Base-by-base conservation (phyloP, 345 rosid species). In the Gossypium turneri region DNA sequence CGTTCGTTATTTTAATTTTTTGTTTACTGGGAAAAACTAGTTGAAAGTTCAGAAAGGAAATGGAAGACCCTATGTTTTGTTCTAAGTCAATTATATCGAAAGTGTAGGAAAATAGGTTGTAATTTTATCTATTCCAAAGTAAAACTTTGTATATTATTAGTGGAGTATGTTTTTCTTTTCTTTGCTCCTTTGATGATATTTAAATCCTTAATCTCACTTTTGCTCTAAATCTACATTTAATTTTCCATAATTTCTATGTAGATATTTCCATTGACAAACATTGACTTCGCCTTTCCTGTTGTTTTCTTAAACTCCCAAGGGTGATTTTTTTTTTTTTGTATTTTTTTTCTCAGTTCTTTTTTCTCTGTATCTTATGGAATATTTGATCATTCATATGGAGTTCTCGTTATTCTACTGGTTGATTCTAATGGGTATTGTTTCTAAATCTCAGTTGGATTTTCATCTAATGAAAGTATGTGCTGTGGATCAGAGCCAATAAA, bases 401-500 rank as follows among this genome's bases (percentile, higher is more conserved):
- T 64, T 51, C 44, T 12, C 72, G 12, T 67, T 66, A 43, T 13
- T 70, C 60, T 38, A 65, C 67, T 24, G 73, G 70, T 76, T 61
- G 74, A 72, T 71, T 66, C 71, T 78, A 55, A 79, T 57, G 50
- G 67, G 58, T 70, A 16, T 41, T 70, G 16, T 63, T 64, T 73
- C 56, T 69, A 22, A 20, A 58, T 80, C 81, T 78, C 82, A 82
- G 81, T 75, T 78, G 74, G 34, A 20, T 56, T 79, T 70, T 74
- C 5, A 25, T 65, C 80, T 78, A 78, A 84, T 90, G 88, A 87
- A 86, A 85, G 79, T 64, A 87, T 86, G 87, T 85, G 84, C 78
- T 82, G 78, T 77, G 88, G 85, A 82, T 77, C 78, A 70, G 84
- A 82, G 86, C 72, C 82, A 81, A 75, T 87, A 80, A 82, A 82